Base-by-base conservation (phyloP, 441 rosid genomes). In the Viola pubescens region DNA sequence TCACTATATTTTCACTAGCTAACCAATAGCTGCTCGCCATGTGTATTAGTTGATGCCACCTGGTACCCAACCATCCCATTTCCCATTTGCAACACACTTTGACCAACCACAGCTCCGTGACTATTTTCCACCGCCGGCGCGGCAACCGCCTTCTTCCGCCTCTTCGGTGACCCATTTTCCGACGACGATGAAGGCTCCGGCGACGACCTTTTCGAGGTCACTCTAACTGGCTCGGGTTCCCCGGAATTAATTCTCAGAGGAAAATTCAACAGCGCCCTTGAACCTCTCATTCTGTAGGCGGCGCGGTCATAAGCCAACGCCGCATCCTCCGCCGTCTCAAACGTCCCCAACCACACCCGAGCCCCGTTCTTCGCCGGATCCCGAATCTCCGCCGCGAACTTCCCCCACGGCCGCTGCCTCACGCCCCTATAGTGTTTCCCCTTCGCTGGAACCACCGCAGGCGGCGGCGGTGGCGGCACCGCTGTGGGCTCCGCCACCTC, bases 381-480 rank as follows among this genome's bases (percentile, higher is more conserved):
- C 6, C 97, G 73, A 2, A 91, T 91, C 88, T 91, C 98, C 16
- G 95, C 95, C 41, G 98, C 97, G 54, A 81, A 91, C 65, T 87
- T 91, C 46, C 98, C 98, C 98, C 98, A 91, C 26, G 97, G 98
- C 70, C 98, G 73, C 73, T 74, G 88, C 65, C 98, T 87, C 46
- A 92, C 97, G 7, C 98, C 98, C 58, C 97, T 75, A 54, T 83
- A 92, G 51, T 84, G 97, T 72, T 82, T 87, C 51, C 91, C 96
- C 76, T 68, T 79, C 11, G 70, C 19, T 41, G 82, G 76, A 8
- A 48, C 78, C 68, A 26, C 73, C 57, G 66, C 57, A 34, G 71
- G 68, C 26, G 62, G 53, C 39, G 1, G 53, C 10, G 57, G 37
- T 4, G 44, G 34, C 9, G 16, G 37, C 8, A 55, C 41, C 12